Percentiles rank a stretch among this genome's conserved stretches.
Evolutionary conservation across 495 filamentous ascomycete species (phyloP).

Genomic region (Monascus purpureus): DNA sequence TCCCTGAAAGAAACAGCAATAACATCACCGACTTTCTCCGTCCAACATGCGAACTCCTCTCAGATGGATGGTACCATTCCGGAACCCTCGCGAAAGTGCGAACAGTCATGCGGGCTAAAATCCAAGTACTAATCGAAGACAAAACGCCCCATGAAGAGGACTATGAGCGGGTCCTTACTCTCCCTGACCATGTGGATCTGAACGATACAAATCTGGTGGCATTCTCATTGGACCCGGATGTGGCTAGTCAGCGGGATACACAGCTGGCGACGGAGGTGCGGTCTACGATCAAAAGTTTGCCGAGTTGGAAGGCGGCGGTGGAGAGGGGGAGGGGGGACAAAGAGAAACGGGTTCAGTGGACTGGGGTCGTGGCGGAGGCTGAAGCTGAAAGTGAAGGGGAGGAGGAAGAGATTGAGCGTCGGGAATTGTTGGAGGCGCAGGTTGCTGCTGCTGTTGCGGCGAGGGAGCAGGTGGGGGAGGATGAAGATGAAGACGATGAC

Average conservation of each 20-base stretch:
- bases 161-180: slow-evolving; percentile 24
- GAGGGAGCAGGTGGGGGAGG: slow-evolving; percentile 7
- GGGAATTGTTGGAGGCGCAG: slow-evolving; percentile 16
- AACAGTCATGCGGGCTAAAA: slow-evolving; percentile 74
- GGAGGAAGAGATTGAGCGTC: slow-evolving; percentile 21
- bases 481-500: slow-evolving; percentile 8
- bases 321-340: slow-evolving; percentile 13
- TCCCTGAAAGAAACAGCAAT: slow-evolving; percentile 10
- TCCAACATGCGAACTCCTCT: slow-evolving; percentile 37
- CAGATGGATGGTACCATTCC: slow-evolving; percentile 69
- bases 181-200: slow-evolving; percentile 29
- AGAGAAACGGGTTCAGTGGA: slow-evolving; percentile 5
- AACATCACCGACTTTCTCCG: slow-evolving; percentile 16
- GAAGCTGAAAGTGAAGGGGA: slow-evolving; percentile 21
- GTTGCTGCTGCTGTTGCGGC: slow-evolving; percentile 15
- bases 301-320: slow-evolving; percentile 16
- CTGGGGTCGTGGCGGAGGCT: slow-evolving; percentile 9
- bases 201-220: slow-evolving; percentile 11
- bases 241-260: slow-evolving; percentile 14
- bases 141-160: slow-evolving; percentile 32
- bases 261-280: slow-evolving; percentile 26
- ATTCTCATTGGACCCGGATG: slow-evolving; percentile 19
- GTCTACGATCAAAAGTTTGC: slow-evolving; percentile 22
- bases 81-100: slow-evolving; percentile 69
- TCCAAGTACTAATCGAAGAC: slow-evolving; percentile 33